Base-by-base conservation (phyloP, 2,329 filamentous ascomycete species). In the Aspergillus sp. region DNA sequence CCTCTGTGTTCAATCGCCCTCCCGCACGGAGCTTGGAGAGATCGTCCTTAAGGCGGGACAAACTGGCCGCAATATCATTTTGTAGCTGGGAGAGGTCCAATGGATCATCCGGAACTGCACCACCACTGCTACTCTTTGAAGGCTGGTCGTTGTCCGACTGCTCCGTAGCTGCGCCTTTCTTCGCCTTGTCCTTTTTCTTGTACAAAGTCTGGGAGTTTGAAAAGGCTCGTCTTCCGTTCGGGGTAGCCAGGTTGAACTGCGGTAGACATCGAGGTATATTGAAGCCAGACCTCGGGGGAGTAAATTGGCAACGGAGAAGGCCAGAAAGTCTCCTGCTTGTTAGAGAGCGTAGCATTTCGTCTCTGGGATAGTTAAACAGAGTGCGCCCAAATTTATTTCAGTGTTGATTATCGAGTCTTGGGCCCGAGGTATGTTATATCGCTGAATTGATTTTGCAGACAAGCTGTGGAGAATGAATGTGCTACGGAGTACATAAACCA, bases 21-120 rank as follows among this genome's bases (percentile, higher is more conserved):
- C 81, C 80, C 0, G 78, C 73, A 4, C 81, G 72, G 8, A 86
- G 68, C 59, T 82, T 82, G 1, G 76, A 73, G 1, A 86, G 66
- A 7, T 83, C 79, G 54, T 77, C 75, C 52, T 78, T 80, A 27
- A 87, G 68, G 43, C 72, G 73, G 46, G 77, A 72, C 7, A 81
- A 66, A 0, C 76, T 73, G 46, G 72, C 72, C 8, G 73, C 66
- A 45, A 86, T 80, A 7, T 77, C 73, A 0, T 68, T 57, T 51
- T 83, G 73, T 3, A 86, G 68, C 7, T 68, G 64, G 4, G 76
- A 73, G 55, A 85, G 77, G 63, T 86, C 80, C 58, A 74, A 78
- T 1, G 81, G 78, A 57, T 85, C 79, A 47, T 73, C 61, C 7
- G 57, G 50, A n/a, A 56, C 40, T 42, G 56, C 46, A 4, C 53